A percentile compares a stretch with the other conserved stretches of the same genome.
Conservation (phyloP, 2,329 filamentous ascomycete genomes). For the Talaromyces sp. region DNA sequence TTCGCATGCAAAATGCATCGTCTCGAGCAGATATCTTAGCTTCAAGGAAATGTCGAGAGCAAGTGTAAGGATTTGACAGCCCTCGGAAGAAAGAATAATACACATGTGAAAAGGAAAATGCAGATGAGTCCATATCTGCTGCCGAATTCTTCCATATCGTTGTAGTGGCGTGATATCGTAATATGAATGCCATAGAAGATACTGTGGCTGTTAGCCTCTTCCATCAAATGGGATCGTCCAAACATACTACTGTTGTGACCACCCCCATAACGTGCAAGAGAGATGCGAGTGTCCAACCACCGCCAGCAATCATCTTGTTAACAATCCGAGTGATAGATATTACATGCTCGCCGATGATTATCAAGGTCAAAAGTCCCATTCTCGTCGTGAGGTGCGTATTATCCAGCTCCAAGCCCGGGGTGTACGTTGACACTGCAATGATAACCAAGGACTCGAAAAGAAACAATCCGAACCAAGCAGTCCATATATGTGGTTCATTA, state of each 20-base stretch:
- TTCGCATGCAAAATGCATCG: slow-evolving; percentile 37
- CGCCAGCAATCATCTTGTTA: slow-evolving; percentile 45
- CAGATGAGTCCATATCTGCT: slow-evolving; percentile 48
- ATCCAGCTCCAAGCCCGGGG: slow-evolving; percentile 56
- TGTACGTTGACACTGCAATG: slow-evolving; percentile 52
- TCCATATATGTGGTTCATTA: slow-evolving; percentile 33
- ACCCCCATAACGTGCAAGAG: slow-evolving; percentile 36
- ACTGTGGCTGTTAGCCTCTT: slow-evolving; percentile 19
- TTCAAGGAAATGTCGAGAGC: slow-evolving; percentile 42
- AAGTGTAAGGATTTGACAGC: slow-evolving; percentile 54
- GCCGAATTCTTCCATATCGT: slow-evolving; percentile 51
- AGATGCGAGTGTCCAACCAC: slow-evolving; percentile 37
- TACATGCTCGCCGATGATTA: slow-evolving; percentile 63
- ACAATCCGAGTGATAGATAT: slow-evolving; percentile 56
- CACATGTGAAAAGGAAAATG: slow-evolving; percentile 63
- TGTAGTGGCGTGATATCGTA: slow-evolving; percentile 52
- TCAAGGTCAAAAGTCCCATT: slow-evolving; percentile 60
- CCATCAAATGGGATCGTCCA: too few relatives aligned
- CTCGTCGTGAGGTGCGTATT: slow-evolving; percentile 61
- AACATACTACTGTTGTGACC: slow-evolving; percentile 31
- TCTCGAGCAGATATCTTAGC: slow-evolving; percentile 34
- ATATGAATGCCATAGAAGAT: slow-evolving; percentile 61
- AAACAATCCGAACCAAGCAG: slow-evolving; percentile 54
- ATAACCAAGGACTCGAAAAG: slow-evolving; percentile 50
- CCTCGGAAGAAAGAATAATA: slow-evolving; percentile 61